A percentile compares a stretch with the other conserved stretches of the same genome.
phyloP scores from a whole-genome alignment of 768 basidiomycete genomes.

The Termitomyces sp. region DNA sequence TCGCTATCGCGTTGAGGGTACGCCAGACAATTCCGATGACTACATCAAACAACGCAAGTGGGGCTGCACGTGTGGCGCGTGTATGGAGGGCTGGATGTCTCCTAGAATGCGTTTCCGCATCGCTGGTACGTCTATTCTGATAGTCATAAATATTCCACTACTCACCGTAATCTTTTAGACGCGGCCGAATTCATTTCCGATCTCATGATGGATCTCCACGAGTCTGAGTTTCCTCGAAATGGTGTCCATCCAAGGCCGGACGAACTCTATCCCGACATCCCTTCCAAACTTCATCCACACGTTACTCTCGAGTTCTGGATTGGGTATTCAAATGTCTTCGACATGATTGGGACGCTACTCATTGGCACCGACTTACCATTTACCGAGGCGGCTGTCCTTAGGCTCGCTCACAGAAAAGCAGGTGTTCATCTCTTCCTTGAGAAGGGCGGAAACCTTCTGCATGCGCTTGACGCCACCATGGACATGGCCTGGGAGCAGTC shows the following conservation, averaged over 20 bases:
- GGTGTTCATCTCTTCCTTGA: background rate
- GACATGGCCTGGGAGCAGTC: background rate
- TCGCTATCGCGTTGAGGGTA: background rate
- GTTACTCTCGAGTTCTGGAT: too few relatives aligned
- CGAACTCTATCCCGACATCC: too few relatives aligned
- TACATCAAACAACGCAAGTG: slow-evolving; percentile 2
- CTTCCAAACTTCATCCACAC: too few relatives aligned
- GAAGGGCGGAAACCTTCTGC: background rate
- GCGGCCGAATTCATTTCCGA: too few relatives aligned
- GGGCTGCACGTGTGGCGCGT: slow-evolving; percentile 4
- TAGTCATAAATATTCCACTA: background rate
- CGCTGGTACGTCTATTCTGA: background rate
- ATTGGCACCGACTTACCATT: too few relatives aligned
- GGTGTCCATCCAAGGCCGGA: too few relatives aligned
- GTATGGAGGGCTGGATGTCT: slow-evolving; percentile 1
- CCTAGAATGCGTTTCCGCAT: background rate
- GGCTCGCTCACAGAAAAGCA: too few relatives aligned
- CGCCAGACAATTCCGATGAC: background rate
- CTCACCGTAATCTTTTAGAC: background rate
- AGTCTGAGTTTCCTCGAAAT: too few relatives aligned
- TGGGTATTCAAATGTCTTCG: too few relatives aligned
- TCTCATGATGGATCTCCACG: too few relatives aligned
- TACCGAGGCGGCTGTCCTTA: too few relatives aligned
- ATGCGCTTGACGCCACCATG: background rate
- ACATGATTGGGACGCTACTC: too few relatives aligned